These are phyloP conservation scores for Pseudocercospora cruenta DNA, from an alignment of 2,329 filamentous ascomycete species.

Conservation along the genomic window DNA sequence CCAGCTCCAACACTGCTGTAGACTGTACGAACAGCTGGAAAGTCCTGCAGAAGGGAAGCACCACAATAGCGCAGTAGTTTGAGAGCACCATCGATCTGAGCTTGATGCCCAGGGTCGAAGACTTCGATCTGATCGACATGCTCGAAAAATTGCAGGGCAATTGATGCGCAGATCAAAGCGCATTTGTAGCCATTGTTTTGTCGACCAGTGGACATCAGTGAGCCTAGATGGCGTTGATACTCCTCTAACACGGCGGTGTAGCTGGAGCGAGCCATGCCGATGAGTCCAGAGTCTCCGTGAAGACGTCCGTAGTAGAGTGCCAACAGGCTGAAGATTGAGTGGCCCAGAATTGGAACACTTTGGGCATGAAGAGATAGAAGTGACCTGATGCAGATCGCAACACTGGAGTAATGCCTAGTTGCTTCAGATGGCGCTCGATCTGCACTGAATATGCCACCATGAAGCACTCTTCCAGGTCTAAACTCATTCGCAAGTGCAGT, in stretches of 20 bases:
- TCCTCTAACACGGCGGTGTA: neutral
- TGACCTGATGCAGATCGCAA: constrained; percentile 5
- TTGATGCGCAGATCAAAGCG: neutral
- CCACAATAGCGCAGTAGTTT: too few species aligned
- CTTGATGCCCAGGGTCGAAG: too few species aligned
- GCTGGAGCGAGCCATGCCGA: neutral
- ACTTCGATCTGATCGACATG: neutral
- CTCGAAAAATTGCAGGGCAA: constrained; percentile 7
- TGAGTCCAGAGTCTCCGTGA: constrained; percentile 1
- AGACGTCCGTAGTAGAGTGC: neutral
- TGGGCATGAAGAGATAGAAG: neutral
- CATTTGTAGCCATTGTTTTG: neutral
- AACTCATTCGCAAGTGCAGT: neutral
- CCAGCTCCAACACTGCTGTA: too few species aligned
- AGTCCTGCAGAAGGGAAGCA: too few species aligned
- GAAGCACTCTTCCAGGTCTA: neutral
- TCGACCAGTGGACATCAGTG: neutral
- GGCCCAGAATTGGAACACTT: neutral
- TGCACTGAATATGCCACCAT: constrained; percentile 5
- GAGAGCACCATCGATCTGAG: too few species aligned
- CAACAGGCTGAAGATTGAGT: constrained; percentile 2
- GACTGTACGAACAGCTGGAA: too few species aligned
- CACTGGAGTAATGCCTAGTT: neutral
- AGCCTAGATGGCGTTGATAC: constrained; percentile 1
- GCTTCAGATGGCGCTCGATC: neutral